Evolutionary conservation across 2,329 filamentous ascomycete species (phyloP).

Genomic region (Monosporascus sp.): DNA sequence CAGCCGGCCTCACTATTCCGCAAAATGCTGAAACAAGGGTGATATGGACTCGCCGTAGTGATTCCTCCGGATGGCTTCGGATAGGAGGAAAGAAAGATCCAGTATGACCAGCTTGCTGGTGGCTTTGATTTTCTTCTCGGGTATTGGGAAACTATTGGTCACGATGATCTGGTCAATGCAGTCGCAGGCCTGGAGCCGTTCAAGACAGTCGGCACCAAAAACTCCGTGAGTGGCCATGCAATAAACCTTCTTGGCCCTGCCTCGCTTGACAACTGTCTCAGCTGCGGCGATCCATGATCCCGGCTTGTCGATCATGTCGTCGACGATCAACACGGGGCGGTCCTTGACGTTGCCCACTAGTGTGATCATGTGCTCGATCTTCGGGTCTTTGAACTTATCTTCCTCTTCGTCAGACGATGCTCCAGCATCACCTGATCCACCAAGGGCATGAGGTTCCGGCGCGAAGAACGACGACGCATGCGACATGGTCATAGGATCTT

Average conservation of each 20-base stretch:
- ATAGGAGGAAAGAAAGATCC: constrained; percentile 80
- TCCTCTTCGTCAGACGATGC: constrained; percentile 89
- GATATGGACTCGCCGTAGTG: constrained; percentile 89
- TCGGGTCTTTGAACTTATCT: constrained; percentile 73
- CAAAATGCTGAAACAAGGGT: constrained; percentile 62
- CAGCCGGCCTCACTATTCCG: constrained; percentile 38
- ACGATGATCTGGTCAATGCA: constrained; percentile 93
- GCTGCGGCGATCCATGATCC: constrained; percentile 96
- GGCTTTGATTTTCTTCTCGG: constrained; percentile 63
- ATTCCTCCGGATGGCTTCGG: constrained; percentile 91
- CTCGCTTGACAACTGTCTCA: constrained; percentile 92
- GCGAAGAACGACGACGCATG: constrained; percentile 77
- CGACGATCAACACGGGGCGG: constrained; percentile 86
- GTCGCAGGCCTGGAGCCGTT: constrained; percentile 85
- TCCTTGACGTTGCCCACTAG: constrained; percentile 92
- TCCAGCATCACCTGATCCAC: constrained; percentile 79
- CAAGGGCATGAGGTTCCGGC: constrained; percentile 65
- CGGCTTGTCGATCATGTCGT: constrained; percentile 98
- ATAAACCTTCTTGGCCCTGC: constrained; percentile 88
- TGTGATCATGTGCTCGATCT: constrained; percentile 90
- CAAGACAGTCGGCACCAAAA: constrained; percentile 83
- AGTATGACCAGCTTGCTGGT: constrained; percentile 83
- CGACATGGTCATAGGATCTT: constrained; percentile 78
- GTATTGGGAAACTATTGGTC: constrained; percentile 95
- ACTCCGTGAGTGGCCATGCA: constrained; percentile 96